Evolutionary conservation across 2,329 filamentous ascomycete species (phyloP), one percentile per base, ranked within the genome.

Genomic region (Zymoseptoria ardabiliae): DNA sequence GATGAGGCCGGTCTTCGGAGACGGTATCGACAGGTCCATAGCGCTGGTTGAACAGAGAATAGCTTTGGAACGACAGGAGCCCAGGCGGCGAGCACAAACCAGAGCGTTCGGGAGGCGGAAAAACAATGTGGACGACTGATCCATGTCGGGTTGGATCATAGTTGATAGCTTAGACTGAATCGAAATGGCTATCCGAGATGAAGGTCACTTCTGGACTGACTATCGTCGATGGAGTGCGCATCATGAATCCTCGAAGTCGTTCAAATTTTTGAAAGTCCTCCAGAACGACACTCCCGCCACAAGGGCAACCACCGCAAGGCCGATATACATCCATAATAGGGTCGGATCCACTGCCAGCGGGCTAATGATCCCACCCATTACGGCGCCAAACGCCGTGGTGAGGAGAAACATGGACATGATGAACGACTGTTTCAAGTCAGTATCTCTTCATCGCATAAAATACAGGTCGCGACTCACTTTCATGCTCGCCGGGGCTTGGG

Each of bases 341-440:
- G 84, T 77, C 21, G 86, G 86, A 70, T 89, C 83, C 60, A 79
- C 79, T 11, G 83, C 81, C 19, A 79, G 72, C 0, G 85, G 82
- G 5, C 82, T 80, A n/a, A 89, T 74, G 2, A 84, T 79, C 62
- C 85, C 81, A 1, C 82, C 84, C 28, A 90, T 73, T 30, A 80
- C 81, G 3, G 82, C 79, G 2, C 81, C 82, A 50, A 82, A 76
- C 1, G 82, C 83, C 21, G 76, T 77, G 53, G 77, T 75, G 35
- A 78, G 74, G 28, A 71, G 72, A 53, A 65, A 65, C 49, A 66
- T 49, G 21, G 60, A 63, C 61, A 64, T 66, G 20, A 64, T 63
- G 19, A 63, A 64, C 11, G 59, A 64, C 58, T 45, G 20, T 30
- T 45, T 8, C 19, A 56, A 3, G 41, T 56, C 23, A 56, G 54